Conservation (phyloP, 306 rosid species). For the Glycine soja region DNA sequence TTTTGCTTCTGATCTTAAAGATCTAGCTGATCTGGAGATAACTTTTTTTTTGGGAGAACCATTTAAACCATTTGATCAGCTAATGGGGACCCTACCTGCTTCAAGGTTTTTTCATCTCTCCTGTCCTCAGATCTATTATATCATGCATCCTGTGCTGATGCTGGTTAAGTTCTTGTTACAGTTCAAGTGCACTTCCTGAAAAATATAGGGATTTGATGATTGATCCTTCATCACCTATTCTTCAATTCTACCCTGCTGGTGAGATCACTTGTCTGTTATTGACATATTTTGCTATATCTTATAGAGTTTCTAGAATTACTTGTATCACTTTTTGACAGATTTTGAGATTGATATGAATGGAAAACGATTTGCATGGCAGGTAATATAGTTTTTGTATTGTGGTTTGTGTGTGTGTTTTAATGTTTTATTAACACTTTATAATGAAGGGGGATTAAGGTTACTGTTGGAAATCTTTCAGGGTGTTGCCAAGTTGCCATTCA, state of each 20-base stretch:
- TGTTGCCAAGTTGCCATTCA: conserved; percentile 95
- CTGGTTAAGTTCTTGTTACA: conserved; percentile 57
- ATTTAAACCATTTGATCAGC: conserved; percentile 97
- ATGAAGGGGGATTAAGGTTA: conserved; percentile 36
- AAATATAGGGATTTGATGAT: conserved; percentile 85
- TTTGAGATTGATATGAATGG: conserved; percentile 99
- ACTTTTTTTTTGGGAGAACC: conserved; percentile 89
- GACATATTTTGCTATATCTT: conserved; percentile 40
- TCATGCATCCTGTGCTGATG: conserved; percentile 38
- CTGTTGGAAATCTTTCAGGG: conserved; percentile 64
- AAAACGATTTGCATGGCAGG: conserved; percentile 98
- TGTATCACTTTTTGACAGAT: conserved; percentile 61
- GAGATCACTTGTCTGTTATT: conserved; percentile 45
- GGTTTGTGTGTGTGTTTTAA: neutral
- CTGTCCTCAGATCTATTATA: conserved; percentile 40
- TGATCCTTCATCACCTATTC: conserved; percentile 81
- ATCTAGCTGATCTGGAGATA: conserved; percentile 82
- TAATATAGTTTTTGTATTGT: conserved; percentile 37
- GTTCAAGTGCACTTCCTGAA: conserved; percentile 90
- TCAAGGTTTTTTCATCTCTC: conserved; percentile 67
- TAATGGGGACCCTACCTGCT: conserved; percentile 97
- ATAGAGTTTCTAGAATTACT: conserved; percentile 20
- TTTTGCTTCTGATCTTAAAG: conserved; percentile 95
- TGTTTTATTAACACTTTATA: conserved; percentile 33
- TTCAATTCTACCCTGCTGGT: conserved; percentile 87